Conservation (phyloP, 192 early-diverging fungal genomes). For the Coemansia aciculifera region DNA sequence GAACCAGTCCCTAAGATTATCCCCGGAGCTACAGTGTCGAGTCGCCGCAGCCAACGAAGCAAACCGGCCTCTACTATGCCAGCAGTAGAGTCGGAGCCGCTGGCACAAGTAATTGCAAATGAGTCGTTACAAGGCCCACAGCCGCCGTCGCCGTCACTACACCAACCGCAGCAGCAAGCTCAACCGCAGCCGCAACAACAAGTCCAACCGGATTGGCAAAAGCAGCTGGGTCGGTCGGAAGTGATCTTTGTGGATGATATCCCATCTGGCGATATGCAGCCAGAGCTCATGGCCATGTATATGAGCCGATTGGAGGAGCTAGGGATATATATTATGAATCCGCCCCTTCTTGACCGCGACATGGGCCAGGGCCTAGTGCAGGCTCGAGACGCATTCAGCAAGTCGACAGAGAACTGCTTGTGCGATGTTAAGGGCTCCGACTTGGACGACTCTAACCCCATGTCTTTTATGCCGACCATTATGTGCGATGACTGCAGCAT, state of each 20-base stretch:
- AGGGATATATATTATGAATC: constrained; percentile 22
- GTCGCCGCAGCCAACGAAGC: not conserved
- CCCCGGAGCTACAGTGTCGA: not conserved
- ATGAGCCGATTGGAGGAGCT: constrained; percentile 25
- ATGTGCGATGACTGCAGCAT: constrained; percentile 66
- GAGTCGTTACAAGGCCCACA: not conserved
- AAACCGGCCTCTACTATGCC: not conserved
- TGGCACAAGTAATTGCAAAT: not conserved
- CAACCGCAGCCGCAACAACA: not conserved
- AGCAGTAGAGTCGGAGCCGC: not conserved
- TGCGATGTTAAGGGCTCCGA: constrained; percentile 35
- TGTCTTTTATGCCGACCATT: constrained; percentile 53
- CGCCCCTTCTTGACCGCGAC: constrained; percentile 10
- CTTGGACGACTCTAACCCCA: not conserved
- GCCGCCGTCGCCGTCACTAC: not conserved
- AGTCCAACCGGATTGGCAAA: not conserved
- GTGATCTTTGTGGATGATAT: not conserved
- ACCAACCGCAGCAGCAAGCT: not conserved
- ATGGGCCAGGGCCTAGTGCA: constrained; percentile 25
- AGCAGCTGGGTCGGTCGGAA: not conserved
- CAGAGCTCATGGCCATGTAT: constrained; percentile 4
- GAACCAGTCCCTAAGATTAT: constrained; percentile 8
- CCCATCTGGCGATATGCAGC: not conserved
- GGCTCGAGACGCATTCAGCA: constrained; percentile 25
- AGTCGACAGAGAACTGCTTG: constrained; percentile 40